phyloP scores from a whole-genome alignment of 2,329 filamentous ascomycete genomes.

The Emmonsiellopsis sp. region DNA sequence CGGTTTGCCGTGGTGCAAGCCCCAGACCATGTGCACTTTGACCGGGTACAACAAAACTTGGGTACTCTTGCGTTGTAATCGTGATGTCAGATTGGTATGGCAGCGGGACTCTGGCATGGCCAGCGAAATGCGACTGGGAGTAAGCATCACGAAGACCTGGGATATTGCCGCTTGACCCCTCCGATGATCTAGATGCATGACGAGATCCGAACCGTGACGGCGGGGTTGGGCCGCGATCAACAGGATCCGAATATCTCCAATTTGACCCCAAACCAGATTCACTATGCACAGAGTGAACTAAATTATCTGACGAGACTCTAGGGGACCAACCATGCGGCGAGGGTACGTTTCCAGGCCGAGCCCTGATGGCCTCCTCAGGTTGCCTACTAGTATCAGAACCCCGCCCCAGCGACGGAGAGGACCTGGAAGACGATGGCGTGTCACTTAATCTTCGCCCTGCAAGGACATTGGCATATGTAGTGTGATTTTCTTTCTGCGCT shows the following conservation, averaged over 20 bases:
- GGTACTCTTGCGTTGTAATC: slow-evolving; percentile 15
- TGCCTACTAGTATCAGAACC: background rate
- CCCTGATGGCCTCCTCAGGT: background rate
- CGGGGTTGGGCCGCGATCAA: slow-evolving; percentile 18
- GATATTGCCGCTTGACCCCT: background rate
- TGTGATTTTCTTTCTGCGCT: slow-evolving; percentile 19
- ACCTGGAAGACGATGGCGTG: background rate
- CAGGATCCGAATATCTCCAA: slow-evolving; percentile 10
- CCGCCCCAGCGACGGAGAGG: background rate
- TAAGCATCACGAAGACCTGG: background rate
- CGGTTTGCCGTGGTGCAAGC: slow-evolving; percentile 1
- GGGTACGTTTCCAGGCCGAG: background rate
- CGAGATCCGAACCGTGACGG: slow-evolving; percentile 18
- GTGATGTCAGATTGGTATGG: slow-evolving; percentile 27
- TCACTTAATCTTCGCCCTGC: background rate
- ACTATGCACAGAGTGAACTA: slow-evolving; percentile 23
- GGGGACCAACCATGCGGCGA: background rate
- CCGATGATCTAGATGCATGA: slow-evolving; percentile 9
- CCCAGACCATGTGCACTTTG: background rate
- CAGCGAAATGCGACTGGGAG: background rate
- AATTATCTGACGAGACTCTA: slow-evolving; percentile 10
- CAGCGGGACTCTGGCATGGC: slow-evolving; percentile 13
- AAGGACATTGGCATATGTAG: slow-evolving; percentile 26
- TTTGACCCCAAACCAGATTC: slow-evolving; percentile 19
- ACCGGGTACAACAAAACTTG: slow-evolving; percentile 4